phyloP scores from a whole-genome alignment of 1,284 basidiomycete genomes.

The Ceratorhiza oryzae-sativae region DNA sequence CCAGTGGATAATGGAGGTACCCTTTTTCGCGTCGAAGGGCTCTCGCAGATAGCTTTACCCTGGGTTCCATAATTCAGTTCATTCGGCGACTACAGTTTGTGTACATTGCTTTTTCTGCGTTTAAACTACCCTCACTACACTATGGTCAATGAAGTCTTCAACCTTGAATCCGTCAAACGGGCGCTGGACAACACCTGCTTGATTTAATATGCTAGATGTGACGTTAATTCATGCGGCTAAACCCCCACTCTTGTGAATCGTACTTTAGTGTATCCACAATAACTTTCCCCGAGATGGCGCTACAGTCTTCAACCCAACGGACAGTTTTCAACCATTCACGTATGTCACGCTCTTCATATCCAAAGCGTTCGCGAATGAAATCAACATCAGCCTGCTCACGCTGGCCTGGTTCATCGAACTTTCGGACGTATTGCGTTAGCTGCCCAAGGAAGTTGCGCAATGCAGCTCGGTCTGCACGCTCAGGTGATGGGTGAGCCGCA shows the following conservation, averaged over 20 bases:
- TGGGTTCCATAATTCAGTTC: not conserved
- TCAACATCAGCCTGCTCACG: slow-evolving; percentile 65
- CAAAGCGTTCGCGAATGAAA: slow-evolving; percentile 80
- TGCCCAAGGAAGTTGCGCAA: slow-evolving; percentile 69
- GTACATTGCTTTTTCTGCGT: not conserved
- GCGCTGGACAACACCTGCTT: slow-evolving; percentile 74
- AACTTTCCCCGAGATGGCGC: slow-evolving; percentile 66
- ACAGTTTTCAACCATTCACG: slow-evolving; percentile 84
- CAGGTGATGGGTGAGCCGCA: slow-evolving; percentile 73
- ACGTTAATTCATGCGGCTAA: slow-evolving; percentile 10
- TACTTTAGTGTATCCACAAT: slow-evolving; percentile 74
- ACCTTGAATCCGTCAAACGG: slow-evolving; percentile 67
- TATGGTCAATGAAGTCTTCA: slow-evolving; percentile 66
- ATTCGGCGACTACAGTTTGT: slow-evolving; percentile 13
- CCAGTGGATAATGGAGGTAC: slow-evolving; percentile 57
- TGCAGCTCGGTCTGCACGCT: slow-evolving; percentile 59
- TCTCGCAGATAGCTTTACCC: not conserved
- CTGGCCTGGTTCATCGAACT: slow-evolving; percentile 70
- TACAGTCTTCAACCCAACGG: slow-evolving; percentile 72
- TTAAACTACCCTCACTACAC: slow-evolving; percentile 58
- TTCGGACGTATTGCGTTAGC: slow-evolving; percentile 69
- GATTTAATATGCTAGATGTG: slow-evolving; percentile 65
- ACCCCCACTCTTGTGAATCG: slow-evolving; percentile 45
- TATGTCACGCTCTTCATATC: slow-evolving; percentile 82
- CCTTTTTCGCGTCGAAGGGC: slow-evolving; percentile 43